These are phyloP conservation scores for Populus davidiana DNA, from an alignment of 345 rosid genomes.

Conservation along the genomic window DNA sequence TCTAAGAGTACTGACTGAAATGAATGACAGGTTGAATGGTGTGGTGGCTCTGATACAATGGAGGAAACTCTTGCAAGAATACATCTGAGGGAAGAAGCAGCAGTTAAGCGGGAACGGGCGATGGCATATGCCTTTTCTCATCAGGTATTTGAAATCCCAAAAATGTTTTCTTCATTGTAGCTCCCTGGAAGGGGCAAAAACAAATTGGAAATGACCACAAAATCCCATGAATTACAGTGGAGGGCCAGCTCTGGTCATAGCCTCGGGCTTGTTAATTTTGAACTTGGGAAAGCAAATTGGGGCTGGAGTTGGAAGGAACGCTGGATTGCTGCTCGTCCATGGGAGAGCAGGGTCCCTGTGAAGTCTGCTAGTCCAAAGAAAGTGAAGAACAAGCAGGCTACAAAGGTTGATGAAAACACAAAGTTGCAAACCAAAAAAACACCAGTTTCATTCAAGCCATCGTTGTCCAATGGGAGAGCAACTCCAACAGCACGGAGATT, in stretches of 20 bases:
- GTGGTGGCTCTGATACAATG: constrained; percentile 70
- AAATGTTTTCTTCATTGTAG: constrained; percentile 3
- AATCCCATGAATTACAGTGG: constrained; percentile 53
- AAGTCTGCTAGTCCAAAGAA: constrained; percentile 52
- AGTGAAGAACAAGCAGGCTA: constrained; percentile 37
- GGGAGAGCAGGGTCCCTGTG: constrained; percentile 68
- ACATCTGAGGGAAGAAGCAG: constrained; percentile 82
- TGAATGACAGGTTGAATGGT: constrained; percentile 82
- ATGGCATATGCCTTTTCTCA: constrained; percentile 97
- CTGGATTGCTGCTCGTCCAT: constrained; percentile 90
- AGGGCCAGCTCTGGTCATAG: constrained; percentile 57
- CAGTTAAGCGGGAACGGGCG: constrained; percentile 83
- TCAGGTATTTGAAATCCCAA: constrained; percentile 50
- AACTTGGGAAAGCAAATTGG: constrained; percentile 74
- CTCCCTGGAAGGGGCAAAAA: background rate
- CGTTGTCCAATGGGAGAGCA: constrained; percentile 39
- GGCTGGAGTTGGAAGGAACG: constrained; percentile 99
- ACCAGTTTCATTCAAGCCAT: constrained; percentile 43
- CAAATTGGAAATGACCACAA: constrained; percentile 1
- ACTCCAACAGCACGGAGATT: constrained; percentile 53
- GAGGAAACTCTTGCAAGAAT: constrained; percentile 68
- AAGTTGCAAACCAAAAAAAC: constrained; percentile 51
- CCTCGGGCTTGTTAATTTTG: constrained; percentile 47
- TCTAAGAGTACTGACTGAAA: background rate
- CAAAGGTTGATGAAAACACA: constrained; percentile 37